Evolutionary conservation across 306 rosid genomes (phyloP), one percentile per base, ranked within the genome.

Genomic region (Lablab purpureus): DNA sequence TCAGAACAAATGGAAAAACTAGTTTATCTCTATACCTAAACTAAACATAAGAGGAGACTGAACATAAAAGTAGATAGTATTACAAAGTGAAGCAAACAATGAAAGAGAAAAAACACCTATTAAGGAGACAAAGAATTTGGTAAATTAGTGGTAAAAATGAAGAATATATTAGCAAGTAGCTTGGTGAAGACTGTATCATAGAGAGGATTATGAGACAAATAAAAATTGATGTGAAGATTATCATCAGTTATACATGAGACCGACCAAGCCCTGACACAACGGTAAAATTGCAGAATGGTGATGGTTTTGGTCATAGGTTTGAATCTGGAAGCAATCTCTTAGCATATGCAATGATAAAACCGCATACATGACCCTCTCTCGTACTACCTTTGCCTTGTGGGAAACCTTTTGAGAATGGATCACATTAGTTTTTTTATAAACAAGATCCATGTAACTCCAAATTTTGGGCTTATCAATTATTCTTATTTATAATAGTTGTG

Each of bases 11-110:
- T 68, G 71, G 23, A 17, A 71, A 73, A 63, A 15, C 23, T 21
- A 21, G 36, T 27, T 59, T 28, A 68, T 60, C 46, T 22, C 59
- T 47, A 67, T 5, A 32, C 25, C n/a, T 25, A 64, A 19, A 52
- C 27, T 19, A 52, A 47, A 47, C 68, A 47, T 69, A 67, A 14
- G 36, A 0, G 15, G 41, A 74, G 70, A 74, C 17, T 13, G 28
- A 79, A 67, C n/a, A 58, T 79, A 30, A 59, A 10, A 54, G 21
- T n/a, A 54, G 52, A 59, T 76, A 37, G 60, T 75, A 62, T 69
- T 17, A 41, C 10, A 71, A 45, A 18, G 46, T 36, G 18, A 62
- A 70, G 74, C 59, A 73, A 30, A 80, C 49, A 27, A 81, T 55
- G 52, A 37, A 64, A 43, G 15, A 2, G 7, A n/a, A n/a, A 22